Conservation (phyloP, 2,329 filamentous ascomycete genomes). For the Juglanconis sp. region DNA sequence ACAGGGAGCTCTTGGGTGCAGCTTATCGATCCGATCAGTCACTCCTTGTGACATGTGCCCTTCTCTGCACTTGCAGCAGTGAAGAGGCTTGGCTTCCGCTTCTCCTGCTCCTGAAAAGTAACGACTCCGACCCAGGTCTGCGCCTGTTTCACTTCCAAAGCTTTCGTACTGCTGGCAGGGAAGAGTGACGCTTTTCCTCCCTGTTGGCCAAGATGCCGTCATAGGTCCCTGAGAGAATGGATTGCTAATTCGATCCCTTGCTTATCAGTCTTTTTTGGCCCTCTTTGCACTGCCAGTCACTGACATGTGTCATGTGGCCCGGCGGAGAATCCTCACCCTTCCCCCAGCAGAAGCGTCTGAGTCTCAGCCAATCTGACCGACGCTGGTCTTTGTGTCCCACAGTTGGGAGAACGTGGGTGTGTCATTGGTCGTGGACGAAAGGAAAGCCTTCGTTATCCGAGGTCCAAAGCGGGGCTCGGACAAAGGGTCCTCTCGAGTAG, state of each 20-base stretch:
- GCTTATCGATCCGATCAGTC: not conserved
- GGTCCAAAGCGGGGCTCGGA: slow-evolving; percentile 13
- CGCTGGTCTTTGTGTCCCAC: not conserved
- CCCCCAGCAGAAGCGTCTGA: not conserved
- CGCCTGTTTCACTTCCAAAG: not conserved
- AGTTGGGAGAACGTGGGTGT: slow-evolving; percentile 11
- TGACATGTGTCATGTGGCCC: slow-evolving; percentile 1
- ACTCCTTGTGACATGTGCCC: not conserved
- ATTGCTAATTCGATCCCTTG: not conserved
- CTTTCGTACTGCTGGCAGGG: not conserved
- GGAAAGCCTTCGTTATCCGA: slow-evolving; percentile 12
- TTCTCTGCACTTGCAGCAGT: not conserved
- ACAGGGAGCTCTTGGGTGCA: not conserved
- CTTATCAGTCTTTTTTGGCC: not conserved
- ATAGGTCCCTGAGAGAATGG: not conserved
- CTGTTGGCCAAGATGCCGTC: not conserved
- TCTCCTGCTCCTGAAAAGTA: not conserved
- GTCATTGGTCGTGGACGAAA: slow-evolving; percentile 13
- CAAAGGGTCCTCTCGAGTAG: not conserved
- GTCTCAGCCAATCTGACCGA: slow-evolving; percentile 4
- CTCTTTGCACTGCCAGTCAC: not conserved
- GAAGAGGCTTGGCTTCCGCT: not conserved
- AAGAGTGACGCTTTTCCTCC: not conserved
- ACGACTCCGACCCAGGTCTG: not conserved
- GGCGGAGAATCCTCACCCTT: slow-evolving; percentile 1